phyloP scores from a whole-genome alignment of 2,329 filamentous ascomycete genomes.

The Tolypocladium ophioglossoides region DNA sequence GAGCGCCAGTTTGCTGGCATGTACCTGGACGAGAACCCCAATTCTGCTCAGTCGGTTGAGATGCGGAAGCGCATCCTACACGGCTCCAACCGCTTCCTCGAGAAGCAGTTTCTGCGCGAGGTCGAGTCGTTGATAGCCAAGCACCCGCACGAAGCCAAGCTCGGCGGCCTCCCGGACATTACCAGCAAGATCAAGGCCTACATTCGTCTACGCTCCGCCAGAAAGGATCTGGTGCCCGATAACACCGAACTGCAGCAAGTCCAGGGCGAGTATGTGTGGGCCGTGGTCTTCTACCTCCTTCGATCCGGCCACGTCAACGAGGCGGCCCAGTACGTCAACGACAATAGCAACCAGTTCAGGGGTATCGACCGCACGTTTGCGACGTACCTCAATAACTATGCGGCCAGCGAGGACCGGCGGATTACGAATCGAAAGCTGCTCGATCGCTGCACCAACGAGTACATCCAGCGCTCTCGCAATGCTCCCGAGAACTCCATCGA shows the following conservation, averaged over 20 bases:
- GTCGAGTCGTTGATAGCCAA: conserved; percentile 70
- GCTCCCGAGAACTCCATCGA: conserved; percentile 81
- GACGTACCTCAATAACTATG: conserved; percentile 78
- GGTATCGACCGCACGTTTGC: conserved; percentile 86
- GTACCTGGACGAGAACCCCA: conserved; percentile 66
- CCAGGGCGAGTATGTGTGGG: conserved; percentile 82
- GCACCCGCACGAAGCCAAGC: conserved; percentile 77
- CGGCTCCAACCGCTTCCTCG: conserved; percentile 70
- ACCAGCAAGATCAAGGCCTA: conserved; percentile 89
- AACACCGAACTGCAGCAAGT: conserved; percentile 71
- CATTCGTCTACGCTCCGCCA: conserved; percentile 66
- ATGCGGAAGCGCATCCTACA: conserved; percentile 72
- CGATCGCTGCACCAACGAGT: conserved; percentile 82
- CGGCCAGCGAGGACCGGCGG: conserved; percentile 63
- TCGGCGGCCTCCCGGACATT: conserved; percentile 80
- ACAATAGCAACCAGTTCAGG: conserved; percentile 70
- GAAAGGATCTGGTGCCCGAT: conserved; percentile 77
- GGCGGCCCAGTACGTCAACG: conserved; percentile 76
- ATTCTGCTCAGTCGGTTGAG: conserved; percentile 50
- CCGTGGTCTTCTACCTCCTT: conserved; percentile 83
- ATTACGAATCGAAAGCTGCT: conserved; percentile 65
- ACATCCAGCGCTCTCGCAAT: conserved; percentile 73
- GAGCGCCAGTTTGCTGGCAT: conserved; percentile 67
- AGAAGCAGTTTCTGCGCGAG: conserved; percentile 69
- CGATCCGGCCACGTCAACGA: conserved; percentile 76